A percentile compares a stretch with the other conserved stretches of the same genome.
Evolutionary conservation across 108 stramenopile genomes (phyloP).

Genomic region (Nannochloropsis salina): DNA sequence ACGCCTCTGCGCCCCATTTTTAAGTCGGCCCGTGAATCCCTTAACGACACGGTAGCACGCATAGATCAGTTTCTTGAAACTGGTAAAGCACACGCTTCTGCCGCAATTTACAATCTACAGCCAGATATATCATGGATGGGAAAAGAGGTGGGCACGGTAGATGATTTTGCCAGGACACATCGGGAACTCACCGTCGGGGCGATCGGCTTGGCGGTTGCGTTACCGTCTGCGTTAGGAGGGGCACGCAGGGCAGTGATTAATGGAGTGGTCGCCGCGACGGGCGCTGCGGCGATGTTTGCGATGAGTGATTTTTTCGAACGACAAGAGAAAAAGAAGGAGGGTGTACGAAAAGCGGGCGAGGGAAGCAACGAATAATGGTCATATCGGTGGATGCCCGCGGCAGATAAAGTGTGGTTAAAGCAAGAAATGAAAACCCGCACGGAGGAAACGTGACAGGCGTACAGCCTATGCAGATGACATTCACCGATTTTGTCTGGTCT

Average conservation of each 20-base stretch:
- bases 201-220: neutral
- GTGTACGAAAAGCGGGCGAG: neutral
- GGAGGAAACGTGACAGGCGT: neutral
- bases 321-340: neutral
- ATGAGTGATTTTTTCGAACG: slow-evolving; percentile 16
- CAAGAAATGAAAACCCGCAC: neutral
- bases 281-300: neutral
- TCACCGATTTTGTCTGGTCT: too few relatives aligned
- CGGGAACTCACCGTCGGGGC: neutral
- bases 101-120: neutral
- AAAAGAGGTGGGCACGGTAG: slow-evolving; percentile 11
- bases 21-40: neutral
- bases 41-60: neutral
- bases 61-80: neutral
- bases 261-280: neutral
- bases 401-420: neutral
- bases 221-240: neutral
- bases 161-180: slow-evolving; percentile 1
- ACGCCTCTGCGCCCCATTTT: slow-evolving; percentile 19
- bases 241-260: neutral
- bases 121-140: neutral
- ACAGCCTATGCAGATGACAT: neutral
- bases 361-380: neutral
- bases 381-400: neutral
- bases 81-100: neutral